Evolutionary conservation across 257 asterid genomes (phyloP).

Genomic region (Henckelia pumila): DNA sequence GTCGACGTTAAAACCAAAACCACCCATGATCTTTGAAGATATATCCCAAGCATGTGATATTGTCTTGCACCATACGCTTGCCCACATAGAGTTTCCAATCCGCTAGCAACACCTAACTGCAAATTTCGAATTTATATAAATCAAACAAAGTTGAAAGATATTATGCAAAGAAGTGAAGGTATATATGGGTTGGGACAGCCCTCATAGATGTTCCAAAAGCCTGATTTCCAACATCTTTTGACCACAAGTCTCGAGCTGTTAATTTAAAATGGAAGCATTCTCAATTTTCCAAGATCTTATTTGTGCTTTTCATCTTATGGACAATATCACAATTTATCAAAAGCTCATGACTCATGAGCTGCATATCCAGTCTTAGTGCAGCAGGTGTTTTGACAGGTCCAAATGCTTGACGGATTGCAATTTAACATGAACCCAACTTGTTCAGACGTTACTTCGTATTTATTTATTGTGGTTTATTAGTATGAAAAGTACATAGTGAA

Average conservation of each 20-base stretch:
- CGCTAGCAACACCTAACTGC: constrained; percentile 82
- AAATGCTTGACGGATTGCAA: background rate
- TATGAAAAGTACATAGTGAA: constrained; percentile 27
- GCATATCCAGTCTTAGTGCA: too few relatives aligned
- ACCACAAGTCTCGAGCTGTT: too few relatives aligned
- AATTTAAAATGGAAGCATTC: too few relatives aligned
- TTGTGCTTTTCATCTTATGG: too few relatives aligned
- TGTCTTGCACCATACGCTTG: constrained; percentile 82
- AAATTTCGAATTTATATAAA: constrained; percentile 39
- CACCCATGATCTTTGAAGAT: constrained; percentile 83
- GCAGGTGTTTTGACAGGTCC: constrained; percentile 26
- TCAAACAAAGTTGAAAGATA: constrained; percentile 67
- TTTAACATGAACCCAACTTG: too few relatives aligned
- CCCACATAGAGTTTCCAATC: constrained; percentile 74
- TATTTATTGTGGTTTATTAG: constrained; percentile 47
- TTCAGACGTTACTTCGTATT: too few relatives aligned
- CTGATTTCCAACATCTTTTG: too few relatives aligned
- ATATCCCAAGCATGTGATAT: constrained; percentile 74
- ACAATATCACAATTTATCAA: too few relatives aligned
- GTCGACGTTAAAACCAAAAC: constrained; percentile 39
- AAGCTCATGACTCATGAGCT: too few relatives aligned
- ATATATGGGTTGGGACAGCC: too few relatives aligned
- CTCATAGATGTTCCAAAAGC: too few relatives aligned
- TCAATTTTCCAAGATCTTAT: too few relatives aligned
- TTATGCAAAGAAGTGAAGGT: constrained; percentile 19